Evolutionary conservation across 2,329 filamentous ascomycete species (phyloP).

Genomic region (Tetracladium maxilliforme): DNA sequence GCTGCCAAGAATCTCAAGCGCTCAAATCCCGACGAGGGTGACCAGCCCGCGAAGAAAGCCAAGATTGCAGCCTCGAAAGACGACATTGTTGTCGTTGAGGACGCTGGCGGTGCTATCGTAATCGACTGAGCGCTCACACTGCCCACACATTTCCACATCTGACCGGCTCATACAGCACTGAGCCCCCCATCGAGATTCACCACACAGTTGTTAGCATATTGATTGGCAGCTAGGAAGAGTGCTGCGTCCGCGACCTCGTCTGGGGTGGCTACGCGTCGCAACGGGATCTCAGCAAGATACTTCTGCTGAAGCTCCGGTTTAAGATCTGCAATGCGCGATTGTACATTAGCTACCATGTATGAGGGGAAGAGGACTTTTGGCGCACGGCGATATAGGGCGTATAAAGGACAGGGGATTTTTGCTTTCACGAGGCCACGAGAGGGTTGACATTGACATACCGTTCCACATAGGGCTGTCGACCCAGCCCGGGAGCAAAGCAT

Average conservation of each 20-base stretch:
- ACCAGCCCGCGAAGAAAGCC: conserved; percentile 30
- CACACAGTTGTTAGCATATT: conserved; percentile 77
- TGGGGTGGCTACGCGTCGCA: conserved; percentile 48
- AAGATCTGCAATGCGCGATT: conserved; percentile 23
- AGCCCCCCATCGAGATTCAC: conserved; percentile 77
- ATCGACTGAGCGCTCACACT: conserved; percentile 56
- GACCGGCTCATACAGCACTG: conserved; percentile 39
- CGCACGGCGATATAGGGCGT: background rate
- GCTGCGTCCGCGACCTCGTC: conserved; percentile 73
- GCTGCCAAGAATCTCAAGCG: conserved; percentile 29
- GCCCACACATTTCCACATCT: conserved; percentile 10
- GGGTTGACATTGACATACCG: conserved; percentile 34
- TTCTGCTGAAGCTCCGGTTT: conserved; percentile 16
- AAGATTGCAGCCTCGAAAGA: conserved; percentile 16
- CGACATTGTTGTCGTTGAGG: conserved; percentile 15
- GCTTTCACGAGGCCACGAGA: background rate
- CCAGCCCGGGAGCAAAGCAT: conserved; percentile 73
- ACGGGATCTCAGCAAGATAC: conserved; percentile 40
- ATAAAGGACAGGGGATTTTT: background rate
- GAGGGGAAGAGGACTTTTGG: background rate
- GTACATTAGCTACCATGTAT: conserved; percentile 13
- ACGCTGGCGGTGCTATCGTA: conserved; percentile 44
- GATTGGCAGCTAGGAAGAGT: conserved; percentile 60
- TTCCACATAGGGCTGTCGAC: conserved; percentile 69
- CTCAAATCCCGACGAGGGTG: conserved; percentile 24